Conservation (phyloP, 129 eudicot species). For the Flaveria trinervia region DNA sequence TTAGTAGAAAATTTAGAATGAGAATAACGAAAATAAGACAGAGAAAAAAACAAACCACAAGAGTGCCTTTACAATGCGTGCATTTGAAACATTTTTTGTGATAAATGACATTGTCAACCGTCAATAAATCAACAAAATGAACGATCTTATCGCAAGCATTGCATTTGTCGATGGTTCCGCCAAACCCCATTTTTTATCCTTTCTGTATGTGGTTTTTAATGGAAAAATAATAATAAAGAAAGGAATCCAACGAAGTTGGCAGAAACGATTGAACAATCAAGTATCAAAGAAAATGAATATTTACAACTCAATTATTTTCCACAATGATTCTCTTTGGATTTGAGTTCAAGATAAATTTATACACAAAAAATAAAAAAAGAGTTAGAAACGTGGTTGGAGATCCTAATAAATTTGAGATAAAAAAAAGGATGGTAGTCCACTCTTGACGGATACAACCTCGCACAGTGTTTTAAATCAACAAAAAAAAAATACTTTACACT, state of each 20-base stretch:
- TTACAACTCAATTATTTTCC: conserved; percentile 18
- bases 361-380: neutral
- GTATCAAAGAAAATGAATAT: conserved; percentile 27
- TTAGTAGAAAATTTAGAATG: too few relatives aligned
- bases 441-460: neutral
- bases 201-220: neutral
- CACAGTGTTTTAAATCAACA: too few relatives aligned
- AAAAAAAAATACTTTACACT: too few relatives aligned
- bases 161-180: conserved; percentile 64
- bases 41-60: conserved; percentile 53
- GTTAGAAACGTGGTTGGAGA: conserved; percentile 19
- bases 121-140: conserved; percentile 65
- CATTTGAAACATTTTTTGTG: conserved; percentile 88
- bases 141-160: conserved; percentile 57
- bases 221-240: neutral
- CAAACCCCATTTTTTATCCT: conserved; percentile 54
- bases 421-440: neutral
- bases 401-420: conserved; percentile 19
- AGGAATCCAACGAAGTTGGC: conserved; percentile 27
- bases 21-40: neutral
- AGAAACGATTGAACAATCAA: conserved; percentile 1
- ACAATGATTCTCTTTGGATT: neutral
- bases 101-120: too few relatives aligned
- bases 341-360: neutral
- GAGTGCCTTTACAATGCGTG: conserved; percentile 88